These are phyloP conservation scores for Bidens hawaiensis DNA, from an alignment of 140 eudicot species.

Conservation along the genomic window DNA sequence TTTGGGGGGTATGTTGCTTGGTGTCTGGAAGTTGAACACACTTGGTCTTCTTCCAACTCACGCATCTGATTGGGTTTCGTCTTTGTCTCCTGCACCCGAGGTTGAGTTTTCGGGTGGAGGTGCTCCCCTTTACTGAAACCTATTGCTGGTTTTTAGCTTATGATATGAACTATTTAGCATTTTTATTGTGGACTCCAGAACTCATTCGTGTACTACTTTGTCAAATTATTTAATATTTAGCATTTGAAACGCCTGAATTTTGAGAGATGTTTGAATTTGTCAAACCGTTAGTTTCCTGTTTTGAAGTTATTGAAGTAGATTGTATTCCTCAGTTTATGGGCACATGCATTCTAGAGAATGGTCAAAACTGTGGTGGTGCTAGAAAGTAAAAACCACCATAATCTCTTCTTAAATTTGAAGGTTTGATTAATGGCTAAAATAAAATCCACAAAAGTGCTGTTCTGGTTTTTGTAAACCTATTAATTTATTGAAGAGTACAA, in stretches of 20 bases:
- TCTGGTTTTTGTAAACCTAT: too few relatives aligned
- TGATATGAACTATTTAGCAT: background rate
- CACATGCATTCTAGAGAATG: too few relatives aligned
- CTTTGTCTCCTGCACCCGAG: conserved; percentile 88
- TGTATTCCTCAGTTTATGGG: background rate
- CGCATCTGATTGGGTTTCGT: conserved; percentile 96
- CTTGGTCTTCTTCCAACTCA: conserved; percentile 96
- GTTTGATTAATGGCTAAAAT: too few relatives aligned
- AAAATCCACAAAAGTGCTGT: too few relatives aligned
- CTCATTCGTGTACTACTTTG: conserved; percentile 12
- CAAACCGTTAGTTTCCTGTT: background rate
- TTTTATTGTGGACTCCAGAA: background rate
- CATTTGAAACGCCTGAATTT: conserved; percentile 9
- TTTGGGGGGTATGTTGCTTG: conserved; percentile 71
- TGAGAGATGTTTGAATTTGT: background rate
- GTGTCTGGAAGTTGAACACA: conserved; percentile 92
- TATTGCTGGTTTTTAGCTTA: background rate
- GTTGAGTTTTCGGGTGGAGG: conserved; percentile 94
- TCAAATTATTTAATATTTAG: conserved; percentile 15
- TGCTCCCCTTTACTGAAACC: conserved; percentile 18
- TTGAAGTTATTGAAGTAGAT: background rate
- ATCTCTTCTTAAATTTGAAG: too few relatives aligned
- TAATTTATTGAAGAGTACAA: too few relatives aligned
- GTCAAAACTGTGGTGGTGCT: background rate
- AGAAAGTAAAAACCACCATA: too few relatives aligned